Evolutionary conservation across 2,329 filamentous ascomycete genomes (phyloP).

Genomic region (Hymenoscyphus occultus): DNA sequence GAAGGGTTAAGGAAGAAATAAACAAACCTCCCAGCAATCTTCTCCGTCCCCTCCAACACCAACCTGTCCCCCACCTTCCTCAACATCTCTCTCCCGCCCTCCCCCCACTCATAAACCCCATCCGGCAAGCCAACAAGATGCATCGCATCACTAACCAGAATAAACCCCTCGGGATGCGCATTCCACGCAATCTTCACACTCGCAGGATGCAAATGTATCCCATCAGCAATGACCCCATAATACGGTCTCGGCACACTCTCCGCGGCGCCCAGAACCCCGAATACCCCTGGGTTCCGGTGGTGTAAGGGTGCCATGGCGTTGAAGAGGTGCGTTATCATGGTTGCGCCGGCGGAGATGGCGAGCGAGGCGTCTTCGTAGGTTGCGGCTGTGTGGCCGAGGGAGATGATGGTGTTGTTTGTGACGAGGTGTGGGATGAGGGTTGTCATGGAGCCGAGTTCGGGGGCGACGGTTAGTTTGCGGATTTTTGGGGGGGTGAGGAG

Average conservation of each 20-base stretch:
- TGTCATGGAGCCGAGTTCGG: conserved; percentile 72
- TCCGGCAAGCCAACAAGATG: conserved; percentile 80
- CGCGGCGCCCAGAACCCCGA: conserved; percentile 74
- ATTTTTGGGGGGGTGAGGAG: conserved; percentile 41
- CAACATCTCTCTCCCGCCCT: conserved; percentile 58
- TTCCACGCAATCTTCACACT: conserved; percentile 87
- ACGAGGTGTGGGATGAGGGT: conserved; percentile 65
- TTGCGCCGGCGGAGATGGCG: conserved; percentile 71
- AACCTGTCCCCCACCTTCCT: conserved; percentile 67
- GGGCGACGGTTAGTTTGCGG: conserved; percentile 82
- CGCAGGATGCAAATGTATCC: conserved; percentile 84
- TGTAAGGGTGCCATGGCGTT: conserved; percentile 90
- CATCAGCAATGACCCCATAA: conserved; percentile 88
- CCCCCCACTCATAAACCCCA: conserved; percentile 82
- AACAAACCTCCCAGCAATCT: conserved; percentile 68
- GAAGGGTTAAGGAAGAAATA: background rate
- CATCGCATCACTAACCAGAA: conserved; percentile 93
- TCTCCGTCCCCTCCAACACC: conserved; percentile 73
- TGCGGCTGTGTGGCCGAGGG: conserved; percentile 83
- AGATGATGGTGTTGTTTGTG: conserved; percentile 66
- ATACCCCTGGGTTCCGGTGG: conserved; percentile 87
- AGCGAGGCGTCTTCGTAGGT: conserved; percentile 77
- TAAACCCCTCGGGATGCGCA: conserved; percentile 78
- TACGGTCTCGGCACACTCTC: conserved; percentile 59
- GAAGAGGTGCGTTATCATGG: conserved; percentile 91